Base-by-base conservation (phyloP, 345 rosid species). In the Moringa oleifera region DNA sequence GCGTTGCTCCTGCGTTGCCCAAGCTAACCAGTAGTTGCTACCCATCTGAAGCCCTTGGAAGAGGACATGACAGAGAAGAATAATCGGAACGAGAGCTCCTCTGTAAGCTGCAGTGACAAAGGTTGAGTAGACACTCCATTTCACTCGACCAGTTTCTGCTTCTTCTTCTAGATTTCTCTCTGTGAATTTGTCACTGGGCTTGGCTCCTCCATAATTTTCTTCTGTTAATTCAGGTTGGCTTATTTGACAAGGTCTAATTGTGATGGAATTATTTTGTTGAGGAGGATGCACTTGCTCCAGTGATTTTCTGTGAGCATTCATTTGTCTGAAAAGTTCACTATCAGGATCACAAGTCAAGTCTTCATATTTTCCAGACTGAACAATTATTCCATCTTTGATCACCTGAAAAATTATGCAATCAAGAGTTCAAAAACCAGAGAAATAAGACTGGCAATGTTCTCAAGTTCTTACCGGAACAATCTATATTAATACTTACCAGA, bases 1-100 rank as follows among this genome's bases (percentile, higher is more conserved):
- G 58, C 46, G 67, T 9, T 65, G 65, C 31, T 78, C 79, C 19
- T 75, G 87, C 0, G 85, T 71, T 47, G 85, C 88, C 87, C 89
- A 85, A 46, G 91, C 85, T 62, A 87, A 76, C 95, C 91, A 87
- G 70, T 85, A 87, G 58, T 78, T 85, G 81, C 91, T 87, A 1
- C 77, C 83, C 72, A 85, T 83, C 51, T 85, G 89, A 28, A 85
- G 78, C 54, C 81, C 87, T 61, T 87, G 95, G 75, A 85, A 84
- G 58, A 84, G 70, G 31, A 81, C 73, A 55, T 81, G 85, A 60
- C 81, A 75, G 0, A 81, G 71, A 24, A 84, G 77, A 49, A 84
- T 61, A 23, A 84, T 70, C 0, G 82, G 86, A 45, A 81, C 82
- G 54, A 81, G 80, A 22, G 73, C 77, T 66, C 86, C 85, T 61